Evolutionary conservation across 2,329 filamentous ascomycete genomes (phyloP).

Genomic region (Dothidotthia symphoricarpi): DNA sequence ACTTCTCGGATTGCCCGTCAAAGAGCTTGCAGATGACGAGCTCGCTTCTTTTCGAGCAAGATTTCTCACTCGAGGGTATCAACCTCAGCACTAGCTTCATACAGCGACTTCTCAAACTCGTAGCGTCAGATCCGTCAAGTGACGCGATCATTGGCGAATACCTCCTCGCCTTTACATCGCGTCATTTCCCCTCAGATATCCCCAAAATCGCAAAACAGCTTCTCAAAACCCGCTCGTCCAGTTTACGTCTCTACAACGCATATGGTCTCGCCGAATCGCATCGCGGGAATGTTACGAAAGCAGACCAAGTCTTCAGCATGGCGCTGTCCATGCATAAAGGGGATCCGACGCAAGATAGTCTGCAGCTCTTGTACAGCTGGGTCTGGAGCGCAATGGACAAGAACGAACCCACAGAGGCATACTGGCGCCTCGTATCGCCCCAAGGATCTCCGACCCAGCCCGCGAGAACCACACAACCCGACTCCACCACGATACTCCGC

Average conservation of each 20-base stretch:
- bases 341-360: conserved; percentile 52
- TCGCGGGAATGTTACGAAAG: conserved; percentile 57
- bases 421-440: conserved; percentile 38
- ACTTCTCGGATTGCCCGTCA: conserved; percentile 13
- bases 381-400: conserved; percentile 64
- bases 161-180: conserved; percentile 64
- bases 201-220: conserved; percentile 71
- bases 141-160: conserved; percentile 63
- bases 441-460: conserved; percentile 4
- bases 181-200: conserved; percentile 53
- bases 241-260: conserved; percentile 70
- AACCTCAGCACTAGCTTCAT: conserved; percentile 19
- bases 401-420: conserved; percentile 36
- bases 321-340: conserved; percentile 60
- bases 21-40: conserved; percentile 22
- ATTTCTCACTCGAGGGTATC: conserved; percentile 14
- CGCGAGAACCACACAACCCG: conserved; percentile 5
- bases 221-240: conserved; percentile 65
- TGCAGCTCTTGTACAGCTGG: conserved; percentile 57
- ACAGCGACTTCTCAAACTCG: conserved; percentile 52
- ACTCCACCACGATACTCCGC: conserved; percentile 16
- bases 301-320: conserved; percentile 64
- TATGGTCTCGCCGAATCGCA: conserved; percentile 71
- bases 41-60: conserved; percentile 25
- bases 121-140: conserved; percentile 47